Percentiles rank a stretch among this genome's conserved stretches.
Evolutionary conservation across 257 asterid genomes (phyloP).

Genomic region (Salvia rosmarinus): DNA sequence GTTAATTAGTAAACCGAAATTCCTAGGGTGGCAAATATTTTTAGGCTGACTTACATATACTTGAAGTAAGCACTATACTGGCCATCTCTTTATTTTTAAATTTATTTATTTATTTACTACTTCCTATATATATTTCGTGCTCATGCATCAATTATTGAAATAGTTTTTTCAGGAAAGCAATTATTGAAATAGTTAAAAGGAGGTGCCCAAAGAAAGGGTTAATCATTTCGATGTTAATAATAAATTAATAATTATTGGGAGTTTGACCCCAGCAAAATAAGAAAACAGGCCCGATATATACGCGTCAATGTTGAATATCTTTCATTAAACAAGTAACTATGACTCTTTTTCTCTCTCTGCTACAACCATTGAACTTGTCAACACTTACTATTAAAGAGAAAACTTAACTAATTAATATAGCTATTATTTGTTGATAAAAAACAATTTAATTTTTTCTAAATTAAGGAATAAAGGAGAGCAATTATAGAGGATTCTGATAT

Average conservation of each 20-base stretch:
- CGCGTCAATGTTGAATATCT: conserved; percentile 26
- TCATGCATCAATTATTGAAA: not conserved
- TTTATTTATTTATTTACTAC: not conserved
- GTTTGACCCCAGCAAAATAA: conserved; percentile 33
- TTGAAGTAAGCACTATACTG: no score
- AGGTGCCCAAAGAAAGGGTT: not conserved
- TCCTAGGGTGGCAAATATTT: no score
- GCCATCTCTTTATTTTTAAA: no score
- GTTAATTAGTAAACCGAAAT: no score
- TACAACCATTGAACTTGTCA: conserved; percentile 24
- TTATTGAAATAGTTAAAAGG: not conserved
- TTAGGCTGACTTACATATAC: no score
- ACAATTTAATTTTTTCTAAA: not conserved
- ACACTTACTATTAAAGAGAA: not conserved
- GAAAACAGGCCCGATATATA: conserved; percentile 23
- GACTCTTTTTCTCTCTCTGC: not conserved
- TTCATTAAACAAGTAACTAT: conserved; percentile 20
- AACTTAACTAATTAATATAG: not conserved
- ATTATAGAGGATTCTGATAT: not conserved
- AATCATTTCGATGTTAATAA: conserved; percentile 23
- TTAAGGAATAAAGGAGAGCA: not conserved
- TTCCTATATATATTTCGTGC: not conserved
- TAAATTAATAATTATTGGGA: conserved; percentile 26
- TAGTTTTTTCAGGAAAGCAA: not conserved
- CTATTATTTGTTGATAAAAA: not conserved